Evolutionary conservation across 495 filamentous ascomycete genomes (phyloP).

Genomic region (Aspergillus ostianus): DNA sequence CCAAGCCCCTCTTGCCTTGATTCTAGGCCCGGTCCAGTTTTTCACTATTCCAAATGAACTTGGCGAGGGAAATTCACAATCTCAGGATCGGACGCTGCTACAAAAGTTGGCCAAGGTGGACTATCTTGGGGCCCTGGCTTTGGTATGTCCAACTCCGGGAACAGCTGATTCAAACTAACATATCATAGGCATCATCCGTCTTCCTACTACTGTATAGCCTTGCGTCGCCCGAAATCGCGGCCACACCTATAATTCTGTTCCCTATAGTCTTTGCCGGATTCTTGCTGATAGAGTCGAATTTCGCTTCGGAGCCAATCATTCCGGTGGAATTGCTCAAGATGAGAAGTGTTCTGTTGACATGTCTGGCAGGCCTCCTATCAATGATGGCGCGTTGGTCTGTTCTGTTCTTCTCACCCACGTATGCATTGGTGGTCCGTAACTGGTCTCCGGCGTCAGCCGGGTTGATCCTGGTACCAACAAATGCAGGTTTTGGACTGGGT

Average conservation of each 20-base stretch:
- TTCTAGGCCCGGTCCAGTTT: slow-evolving; percentile 57
- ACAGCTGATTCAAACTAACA: slow-evolving; percentile 18
- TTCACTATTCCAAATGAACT: slow-evolving; percentile 54
- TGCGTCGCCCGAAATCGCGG: slow-evolving; percentile 53
- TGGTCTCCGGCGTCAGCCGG: slow-evolving; percentile 66
- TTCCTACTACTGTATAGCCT: slow-evolving; percentile 66
- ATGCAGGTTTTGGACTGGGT: slow-evolving; percentile 68
- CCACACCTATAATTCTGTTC: slow-evolving; percentile 57
- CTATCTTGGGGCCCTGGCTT: slow-evolving; percentile 61
- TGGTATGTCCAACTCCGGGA: slow-evolving; percentile 45
- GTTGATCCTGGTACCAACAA: slow-evolving; percentile 71
- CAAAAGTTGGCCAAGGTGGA: slow-evolving; percentile 62
- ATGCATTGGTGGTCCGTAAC: slow-evolving; percentile 66
- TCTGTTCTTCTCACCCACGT: slow-evolving; percentile 75
- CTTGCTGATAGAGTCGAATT: slow-evolving; percentile 55
- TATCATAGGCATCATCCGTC: slow-evolving; percentile 46
- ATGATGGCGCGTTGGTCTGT: slow-evolving; percentile 77
- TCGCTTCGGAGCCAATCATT: slow-evolving; percentile 65
- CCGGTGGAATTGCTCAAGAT: slow-evolving; percentile 62
- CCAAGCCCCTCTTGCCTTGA: slow-evolving; percentile 57
- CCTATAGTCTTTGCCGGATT: slow-evolving; percentile 53
- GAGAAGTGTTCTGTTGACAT: slow-evolving; percentile 64
- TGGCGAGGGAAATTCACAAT: slow-evolving; percentile 21
- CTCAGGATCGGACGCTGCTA: slow-evolving; percentile 24
- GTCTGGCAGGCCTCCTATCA: slow-evolving; percentile 63